A percentile compares a stretch with the other conserved stretches of the same genome.
Evolutionary conservation across 202 grass and related monocot genomes (phyloP).

Genomic region (Eragrostis tef): DNA sequence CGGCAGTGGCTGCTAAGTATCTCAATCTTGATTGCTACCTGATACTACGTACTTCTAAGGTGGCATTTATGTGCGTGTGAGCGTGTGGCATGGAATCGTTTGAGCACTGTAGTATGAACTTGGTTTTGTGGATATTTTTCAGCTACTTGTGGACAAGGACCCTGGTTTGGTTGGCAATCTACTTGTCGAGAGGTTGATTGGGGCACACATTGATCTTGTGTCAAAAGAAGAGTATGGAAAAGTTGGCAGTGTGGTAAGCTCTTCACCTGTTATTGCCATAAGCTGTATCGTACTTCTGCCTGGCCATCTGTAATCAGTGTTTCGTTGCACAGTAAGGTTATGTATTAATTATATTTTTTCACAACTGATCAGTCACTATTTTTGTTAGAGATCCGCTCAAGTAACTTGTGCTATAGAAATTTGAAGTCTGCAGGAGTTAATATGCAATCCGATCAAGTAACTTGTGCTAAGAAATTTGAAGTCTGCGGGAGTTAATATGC

Average conservation of each 20-base stretch:
- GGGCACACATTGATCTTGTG: constrained; percentile 88
- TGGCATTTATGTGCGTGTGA: constrained; percentile 46
- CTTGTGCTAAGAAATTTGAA: not conserved
- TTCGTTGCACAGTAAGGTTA: not conserved
- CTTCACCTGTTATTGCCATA: not conserved
- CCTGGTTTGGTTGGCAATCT: constrained; percentile 95
- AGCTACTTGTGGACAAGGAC: constrained; percentile 84
- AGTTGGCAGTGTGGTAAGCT: constrained; percentile 82
- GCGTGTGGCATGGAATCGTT: not conserved
- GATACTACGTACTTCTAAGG: constrained; percentile 89
- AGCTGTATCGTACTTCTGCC: not conserved
- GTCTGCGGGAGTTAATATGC: not conserved
- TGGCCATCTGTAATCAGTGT: constrained; percentile 15
- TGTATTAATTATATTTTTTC: not conserved
- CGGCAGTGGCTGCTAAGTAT: constrained; percentile 85
- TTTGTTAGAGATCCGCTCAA: constrained; percentile 8
- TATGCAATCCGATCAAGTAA: not conserved
- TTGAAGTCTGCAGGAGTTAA: not conserved
- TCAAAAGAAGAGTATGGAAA: constrained; percentile 92
- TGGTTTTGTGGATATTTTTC: constrained; percentile 37
- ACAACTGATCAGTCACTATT: not conserved
- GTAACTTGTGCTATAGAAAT: not conserved
- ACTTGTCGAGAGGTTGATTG: constrained; percentile 82
- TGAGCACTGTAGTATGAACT: constrained; percentile 28
- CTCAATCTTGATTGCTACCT: constrained; percentile 91